Evolutionary conservation across 2,329 filamentous ascomycete genomes (phyloP).

Genomic region (Conoideocrella luteorostrata): DNA sequence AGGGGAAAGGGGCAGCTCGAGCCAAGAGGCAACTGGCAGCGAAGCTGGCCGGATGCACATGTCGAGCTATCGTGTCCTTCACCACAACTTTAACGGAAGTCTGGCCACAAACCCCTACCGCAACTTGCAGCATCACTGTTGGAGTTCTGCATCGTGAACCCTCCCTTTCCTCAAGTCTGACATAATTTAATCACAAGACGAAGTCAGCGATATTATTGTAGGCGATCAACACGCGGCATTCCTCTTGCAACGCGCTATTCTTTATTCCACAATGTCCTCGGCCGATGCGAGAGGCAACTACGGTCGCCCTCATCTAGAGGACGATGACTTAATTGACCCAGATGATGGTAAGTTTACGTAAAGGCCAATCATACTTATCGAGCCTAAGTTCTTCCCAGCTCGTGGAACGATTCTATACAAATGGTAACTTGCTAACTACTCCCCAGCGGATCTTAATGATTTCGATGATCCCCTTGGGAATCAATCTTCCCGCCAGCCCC

Average conservation of each 20-base stretch:
- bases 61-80: too few species aligned
- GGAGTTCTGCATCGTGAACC: too few species aligned
- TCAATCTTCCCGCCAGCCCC: slow-evolving; percentile 66
- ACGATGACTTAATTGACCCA: slow-evolving; percentile 70
- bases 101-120: too few species aligned
- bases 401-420: neutral
- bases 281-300: slow-evolving; percentile 49
- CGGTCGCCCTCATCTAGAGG: slow-evolving; percentile 53
- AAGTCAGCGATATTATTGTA: too few species aligned
- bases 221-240: too few species aligned
- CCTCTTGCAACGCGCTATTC: too few species aligned
- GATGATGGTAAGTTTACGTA: slow-evolving; percentile 58
- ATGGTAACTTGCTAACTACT: slow-evolving; percentile 4
- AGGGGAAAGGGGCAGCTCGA: neutral
- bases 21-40: neutral
- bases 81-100: too few species aligned
- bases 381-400: neutral
- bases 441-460: slow-evolving; percentile 74
- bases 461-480: slow-evolving; percentile 78
- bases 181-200: too few species aligned
- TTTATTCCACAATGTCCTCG: slow-evolving; percentile 34
- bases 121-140: neutral
- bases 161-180: too few species aligned
- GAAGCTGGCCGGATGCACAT: slow-evolving; percentile 8
- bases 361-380: neutral